Base-by-base conservation (phyloP, 805 yeast species). In the Millerozyma acaciae region DNA sequence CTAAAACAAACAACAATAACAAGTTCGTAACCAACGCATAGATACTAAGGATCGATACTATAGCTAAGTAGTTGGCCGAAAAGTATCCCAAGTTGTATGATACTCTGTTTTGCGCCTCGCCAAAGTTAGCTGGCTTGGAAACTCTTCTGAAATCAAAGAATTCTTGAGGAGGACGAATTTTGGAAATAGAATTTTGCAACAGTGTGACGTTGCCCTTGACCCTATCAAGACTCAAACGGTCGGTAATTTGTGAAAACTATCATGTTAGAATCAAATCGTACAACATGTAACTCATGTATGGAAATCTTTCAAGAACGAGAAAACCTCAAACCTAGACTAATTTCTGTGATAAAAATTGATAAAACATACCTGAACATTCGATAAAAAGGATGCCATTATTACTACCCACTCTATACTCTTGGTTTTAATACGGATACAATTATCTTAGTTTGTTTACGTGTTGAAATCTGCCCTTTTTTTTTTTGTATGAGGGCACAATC, bases 121-220 rank as follows among this genome's bases (percentile, higher is more conserved):
- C 79, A 57, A 88, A 83, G 60, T 87, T 88, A 34, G 76, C 78
- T 14, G 99, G 99, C 57, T 87, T 88, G 22, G 95, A 84, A 41
- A 93, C 60, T 56, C 95, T 80, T 60, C 88, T 84, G 53, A 84
- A 62, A 57, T 93, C 97, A 53, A 93, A 86, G 56, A 93, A 93
- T 57, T 93, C 98, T 60, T 83, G 93, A 26, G 94, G 89, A 22
- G 97, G 86, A 53, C 84, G 81, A 40, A 93, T 60, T 49, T 84
- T 76, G 30, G 93, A 62, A 41, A 88, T 67, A 42, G 80, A 75
- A 23, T 70, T 51, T 53, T 82, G 86, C 31, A 90, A 46, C 3
- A 78, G 45, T 24, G 61, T 63, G 15, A 77, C 60, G 43, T 76
- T 80, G 26, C 53, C 53, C 61, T 69, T 55, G 37, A 56, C 43